Evolutionary conservation across 108 stramenopile genomes (phyloP).

Genomic region (Schizochytrium sp.): DNA sequence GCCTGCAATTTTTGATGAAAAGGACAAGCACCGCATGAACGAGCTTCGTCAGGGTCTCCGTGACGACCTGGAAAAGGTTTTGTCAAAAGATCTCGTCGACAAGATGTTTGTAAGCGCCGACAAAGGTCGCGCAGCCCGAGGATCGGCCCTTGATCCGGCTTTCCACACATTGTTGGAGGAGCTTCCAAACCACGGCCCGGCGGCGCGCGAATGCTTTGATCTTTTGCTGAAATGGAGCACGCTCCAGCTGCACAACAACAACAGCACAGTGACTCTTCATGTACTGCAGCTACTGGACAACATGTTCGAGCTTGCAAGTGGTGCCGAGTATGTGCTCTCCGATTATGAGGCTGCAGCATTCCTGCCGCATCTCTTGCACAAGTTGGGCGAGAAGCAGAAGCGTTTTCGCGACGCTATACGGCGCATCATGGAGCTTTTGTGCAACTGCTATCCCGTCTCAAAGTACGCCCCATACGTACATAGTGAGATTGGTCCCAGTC

Average conservation of each 20-base stretch:
- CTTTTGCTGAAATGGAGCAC: not conserved
- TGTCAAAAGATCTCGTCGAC: not conserved
- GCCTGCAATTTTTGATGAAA: conserved; percentile 9
- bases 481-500: not conserved
- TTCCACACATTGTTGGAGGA: not conserved
- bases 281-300: not conserved
- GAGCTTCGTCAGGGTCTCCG: not conserved
- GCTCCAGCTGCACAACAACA: not conserved
- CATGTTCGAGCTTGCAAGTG: conserved; percentile 1
- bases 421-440: not conserved
- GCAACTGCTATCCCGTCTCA: not conserved
- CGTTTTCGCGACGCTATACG: not conserved
- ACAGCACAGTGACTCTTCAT: not conserved
- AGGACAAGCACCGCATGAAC: not conserved
- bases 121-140: not conserved
- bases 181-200: not conserved
- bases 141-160: not conserved
- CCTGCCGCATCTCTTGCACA: not conserved
- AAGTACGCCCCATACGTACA: not conserved
- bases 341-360: not conserved
- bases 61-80: not conserved
- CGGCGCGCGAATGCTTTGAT: not conserved
- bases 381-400: not conserved
- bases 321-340: not conserved
- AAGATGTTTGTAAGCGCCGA: not conserved